Percentiles rank a stretch among this genome's conserved stretches.
phyloP scores from a whole-genome alignment of 2,329 filamentous ascomycete genomes.

The Neoarthrinium moseri region DNA sequence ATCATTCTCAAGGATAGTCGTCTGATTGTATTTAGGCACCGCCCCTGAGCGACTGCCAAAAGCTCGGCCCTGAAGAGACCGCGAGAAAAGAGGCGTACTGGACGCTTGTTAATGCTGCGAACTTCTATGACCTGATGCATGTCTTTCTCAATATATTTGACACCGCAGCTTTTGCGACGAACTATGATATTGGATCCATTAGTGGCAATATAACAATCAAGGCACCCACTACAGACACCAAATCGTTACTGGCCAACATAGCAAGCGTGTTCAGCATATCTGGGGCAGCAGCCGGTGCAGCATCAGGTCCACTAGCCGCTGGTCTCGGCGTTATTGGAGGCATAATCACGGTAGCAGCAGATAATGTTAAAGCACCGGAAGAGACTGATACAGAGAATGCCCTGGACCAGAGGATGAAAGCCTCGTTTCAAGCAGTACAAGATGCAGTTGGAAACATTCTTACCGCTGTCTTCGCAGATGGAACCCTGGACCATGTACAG shows the following conservation, averaged over 20 bases:
- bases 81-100: background rate
- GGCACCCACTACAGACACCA: background rate
- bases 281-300: background rate
- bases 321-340: too few species aligned
- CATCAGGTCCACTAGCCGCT: background rate
- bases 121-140: background rate
- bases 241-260: background rate
- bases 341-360: too few species aligned
- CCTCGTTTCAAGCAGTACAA: too few species aligned
- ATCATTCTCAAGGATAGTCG: too few species aligned
- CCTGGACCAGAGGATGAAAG: too few species aligned
- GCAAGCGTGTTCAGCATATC: background rate
- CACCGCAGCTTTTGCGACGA: background rate
- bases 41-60: too few species aligned
- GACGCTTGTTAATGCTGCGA: background rate
- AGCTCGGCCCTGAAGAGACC: too few species aligned
- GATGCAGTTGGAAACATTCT: too few species aligned
- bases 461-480: too few species aligned
- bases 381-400: too few species aligned
- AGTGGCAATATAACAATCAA: slow-evolving; percentile 4
- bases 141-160: background rate
- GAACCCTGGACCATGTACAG: too few species aligned
- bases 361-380: too few species aligned
- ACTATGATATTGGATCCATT: background rate
- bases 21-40: background rate